Evolutionary conservation across 2,329 filamentous ascomycete genomes (phyloP), one percentile per base, ranked within the genome.

Genomic region (Xylaria digitata): DNA sequence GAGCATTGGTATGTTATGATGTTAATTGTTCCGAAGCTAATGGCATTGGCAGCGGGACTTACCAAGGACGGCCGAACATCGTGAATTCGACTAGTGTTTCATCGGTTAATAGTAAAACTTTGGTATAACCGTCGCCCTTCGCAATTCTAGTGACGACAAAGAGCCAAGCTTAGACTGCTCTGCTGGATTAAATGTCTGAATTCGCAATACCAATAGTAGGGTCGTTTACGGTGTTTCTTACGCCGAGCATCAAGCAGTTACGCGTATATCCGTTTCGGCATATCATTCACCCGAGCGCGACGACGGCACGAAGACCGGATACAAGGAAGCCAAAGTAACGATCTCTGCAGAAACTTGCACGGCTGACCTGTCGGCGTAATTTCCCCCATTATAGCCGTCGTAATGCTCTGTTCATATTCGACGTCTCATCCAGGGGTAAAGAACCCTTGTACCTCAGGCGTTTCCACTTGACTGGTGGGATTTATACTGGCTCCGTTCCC

Each of bases 391-490:
- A 8, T 48, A 17, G 11, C 21, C 19, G 19, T 61, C 42, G 37
- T 15, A 34, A 53, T 53, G 23, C 48, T 30, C 49, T 15, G 8
- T 37, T 48, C 32, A 3, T 26, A 26, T 23, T 3, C 23, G 26
- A 30, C n/a, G 37, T 34, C n/a, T 26, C 40, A 30, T 26, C 21
- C 32, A 45, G 46, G 34, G n/a, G 34, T 17, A 23, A 43, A 57
- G 26, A 15, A 21, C 30, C 56, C 53, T 60, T 45, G 32, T 9
- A 43, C 50, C 32, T 21, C 17, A 40, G 19, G 7, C 6, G 19
- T 64, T 49, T 34, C 49, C 43, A 43, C 48, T 54, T 59, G 48
- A 68, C 61, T 70, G 68, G 65, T 70, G 68, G 68, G 56, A 68
- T 65, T 68, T 23, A 55, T 42, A 34, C 17, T 26, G 13, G 26